Evolutionary conservation across 352 stramenopile species (phyloP).

Genomic region (Globisporangium irregulare): DNA sequence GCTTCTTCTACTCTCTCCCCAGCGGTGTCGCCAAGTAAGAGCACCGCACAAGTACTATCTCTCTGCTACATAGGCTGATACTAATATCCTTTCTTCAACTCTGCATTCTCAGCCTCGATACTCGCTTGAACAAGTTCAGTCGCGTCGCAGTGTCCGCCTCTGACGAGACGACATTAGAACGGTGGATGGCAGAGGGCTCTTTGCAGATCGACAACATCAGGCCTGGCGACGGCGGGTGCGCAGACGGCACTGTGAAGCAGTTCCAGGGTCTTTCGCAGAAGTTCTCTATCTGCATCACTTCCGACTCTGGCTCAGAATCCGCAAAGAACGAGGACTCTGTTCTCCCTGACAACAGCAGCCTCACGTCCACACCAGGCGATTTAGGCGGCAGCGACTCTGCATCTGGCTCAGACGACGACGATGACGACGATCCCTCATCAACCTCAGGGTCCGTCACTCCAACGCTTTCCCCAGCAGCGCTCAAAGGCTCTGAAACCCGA

Average conservation of each 20-base stretch:
- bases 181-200: slow-evolving; percentile 31
- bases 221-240: slow-evolving; percentile 1
- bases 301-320: not conserved
- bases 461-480: not conserved
- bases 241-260: slow-evolving; percentile 3
- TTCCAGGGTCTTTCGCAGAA: slow-evolving; percentile 26
- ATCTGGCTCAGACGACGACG: not conserved
- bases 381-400: not conserved
- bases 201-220: slow-evolving; percentile 35
- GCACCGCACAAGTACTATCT: not conserved
- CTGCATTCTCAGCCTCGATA: slow-evolving; percentile 28
- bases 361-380: not conserved
- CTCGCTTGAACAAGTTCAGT: slow-evolving; percentile 35
- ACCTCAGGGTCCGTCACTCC: not conserved
- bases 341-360: not conserved
- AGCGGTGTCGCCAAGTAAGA: slow-evolving; percentile 20
- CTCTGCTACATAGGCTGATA: not conserved
- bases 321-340: slow-evolving; percentile 2
- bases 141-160: slow-evolving; percentile 29
- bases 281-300: slow-evolving; percentile 26
- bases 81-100: too few relatives aligned
- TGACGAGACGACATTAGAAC: slow-evolving; percentile 24
- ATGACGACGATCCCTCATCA: not conserved
- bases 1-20: slow-evolving; percentile 24
- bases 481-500: not conserved